Evolutionary conservation across 1,284 basidiomycete genomes (phyloP).

Genomic region (Butyriboletus appendiculatus): DNA sequence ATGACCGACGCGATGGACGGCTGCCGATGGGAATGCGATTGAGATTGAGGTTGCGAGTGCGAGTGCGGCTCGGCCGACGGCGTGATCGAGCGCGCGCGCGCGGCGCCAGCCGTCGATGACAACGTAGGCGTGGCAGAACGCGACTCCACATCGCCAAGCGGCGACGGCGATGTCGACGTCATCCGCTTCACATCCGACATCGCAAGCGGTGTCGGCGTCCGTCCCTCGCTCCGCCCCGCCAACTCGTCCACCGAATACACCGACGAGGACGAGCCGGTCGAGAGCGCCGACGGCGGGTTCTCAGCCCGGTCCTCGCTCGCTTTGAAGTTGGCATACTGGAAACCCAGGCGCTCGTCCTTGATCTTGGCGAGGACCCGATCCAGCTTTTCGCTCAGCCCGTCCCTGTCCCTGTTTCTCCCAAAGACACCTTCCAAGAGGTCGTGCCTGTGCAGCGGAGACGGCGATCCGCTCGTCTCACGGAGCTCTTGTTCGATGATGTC

Average conservation of each 20-base stretch:
- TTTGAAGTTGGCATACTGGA: constrained; percentile 18
- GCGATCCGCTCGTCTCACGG: constrained; percentile 44
- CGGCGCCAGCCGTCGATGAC: constrained; percentile 12
- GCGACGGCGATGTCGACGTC: constrained; percentile 27
- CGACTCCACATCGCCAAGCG: constrained; percentile 23
- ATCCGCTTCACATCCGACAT: constrained; percentile 24
- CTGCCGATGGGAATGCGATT: constrained; percentile 42
- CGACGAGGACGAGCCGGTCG: constrained; percentile 48
- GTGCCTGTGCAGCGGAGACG: constrained; percentile 38
- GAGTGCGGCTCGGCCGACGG: constrained; percentile 35
- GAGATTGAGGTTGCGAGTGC: constrained; percentile 18
- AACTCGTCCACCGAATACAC: constrained; percentile 57
- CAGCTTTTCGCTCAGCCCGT: constrained; percentile 69
- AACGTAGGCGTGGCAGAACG: constrained; percentile 36
- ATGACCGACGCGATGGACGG: constrained; percentile 65
- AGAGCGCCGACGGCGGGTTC: constrained; percentile 35
- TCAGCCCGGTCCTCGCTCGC: constrained; percentile 17
- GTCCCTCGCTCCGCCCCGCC: constrained; percentile 17
- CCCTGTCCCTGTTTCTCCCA: constrained; percentile 52
- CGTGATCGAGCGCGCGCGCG: constrained; percentile 40
- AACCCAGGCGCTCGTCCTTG: constrained; percentile 47
- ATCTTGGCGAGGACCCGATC: constrained; percentile 80
- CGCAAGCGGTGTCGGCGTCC: constrained; percentile 33
- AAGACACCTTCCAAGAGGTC: constrained; percentile 73
- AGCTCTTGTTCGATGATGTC: constrained; percentile 90